Evolutionary conservation across 306 rosid species (phyloP).

Genomic region (Canavalia gladiata): DNA sequence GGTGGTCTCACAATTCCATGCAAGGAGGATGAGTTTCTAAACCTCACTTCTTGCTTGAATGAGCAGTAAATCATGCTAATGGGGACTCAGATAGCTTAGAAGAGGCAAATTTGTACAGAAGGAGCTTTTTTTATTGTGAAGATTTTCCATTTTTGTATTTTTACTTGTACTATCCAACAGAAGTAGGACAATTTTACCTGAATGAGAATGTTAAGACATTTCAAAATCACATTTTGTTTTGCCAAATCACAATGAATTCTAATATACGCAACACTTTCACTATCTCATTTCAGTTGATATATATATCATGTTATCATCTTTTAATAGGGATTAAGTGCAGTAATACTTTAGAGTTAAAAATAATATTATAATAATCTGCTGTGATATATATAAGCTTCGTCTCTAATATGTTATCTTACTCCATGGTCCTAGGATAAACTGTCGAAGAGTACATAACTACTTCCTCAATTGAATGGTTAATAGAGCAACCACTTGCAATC

Average conservation of each 20-base stretch:
- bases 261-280: no score
- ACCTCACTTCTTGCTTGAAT: constrained; percentile 39
- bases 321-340: constrained; percentile 1
- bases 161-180: constrained; percentile 3
- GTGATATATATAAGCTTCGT: not conserved
- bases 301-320: not conserved
- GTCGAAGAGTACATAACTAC: not conserved
- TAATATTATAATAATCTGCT: no score
- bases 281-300: no score
- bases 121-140: not conserved
- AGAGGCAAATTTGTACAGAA: constrained; percentile 17
- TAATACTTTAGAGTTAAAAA: no score
- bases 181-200: not conserved
- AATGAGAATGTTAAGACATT: no score
- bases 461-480: not conserved
- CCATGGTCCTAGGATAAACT: not conserved
- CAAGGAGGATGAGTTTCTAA: constrained; percentile 34
- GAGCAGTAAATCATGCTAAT: not conserved
- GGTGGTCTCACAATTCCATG: constrained; percentile 43
- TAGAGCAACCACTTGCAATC: not conserved
- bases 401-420: not conserved
- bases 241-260: no score
- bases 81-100: not conserved
- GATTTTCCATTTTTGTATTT: not conserved
- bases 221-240: no score